phyloP scores from a whole-genome alignment of 352 stramenopile genomes.

The Phytophthora pseudosyringae region DNA sequence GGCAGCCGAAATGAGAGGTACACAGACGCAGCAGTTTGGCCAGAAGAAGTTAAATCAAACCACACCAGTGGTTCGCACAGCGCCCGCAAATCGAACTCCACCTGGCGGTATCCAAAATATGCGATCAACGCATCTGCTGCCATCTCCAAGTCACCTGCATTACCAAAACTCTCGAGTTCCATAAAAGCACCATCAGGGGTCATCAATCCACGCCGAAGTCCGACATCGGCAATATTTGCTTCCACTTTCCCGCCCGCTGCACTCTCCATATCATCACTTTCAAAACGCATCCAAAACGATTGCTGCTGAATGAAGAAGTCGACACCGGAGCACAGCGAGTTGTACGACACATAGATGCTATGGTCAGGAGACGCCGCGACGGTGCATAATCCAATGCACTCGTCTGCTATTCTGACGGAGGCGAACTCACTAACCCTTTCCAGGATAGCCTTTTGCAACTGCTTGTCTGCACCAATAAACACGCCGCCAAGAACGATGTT shows the following conservation, averaged over 20 bases:
- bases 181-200: conserved; percentile 40
- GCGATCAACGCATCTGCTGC: conserved; percentile 25
- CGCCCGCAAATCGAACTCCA: conserved; percentile 58
- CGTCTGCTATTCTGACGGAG: conserved; percentile 42
- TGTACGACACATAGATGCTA: conserved; percentile 47
- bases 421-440: conserved; percentile 40
- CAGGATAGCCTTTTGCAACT: conserved; percentile 34
- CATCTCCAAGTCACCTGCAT: conserved; percentile 22
- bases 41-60: conserved; percentile 45
- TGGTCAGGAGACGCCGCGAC: conserved; percentile 36
- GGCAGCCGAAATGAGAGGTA: conserved; percentile 49
- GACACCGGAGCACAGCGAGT: conserved; percentile 40
- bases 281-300: conserved; percentile 59
- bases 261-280: conserved; percentile 50
- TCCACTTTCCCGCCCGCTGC: conserved; percentile 23
- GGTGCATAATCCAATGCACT: conserved; percentile 56
- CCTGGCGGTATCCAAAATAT: conserved; percentile 20
- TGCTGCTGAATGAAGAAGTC: conserved; percentile 38
- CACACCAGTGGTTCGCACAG: conserved; percentile 50
- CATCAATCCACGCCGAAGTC: conserved; percentile 41
- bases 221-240: conserved; percentile 29
- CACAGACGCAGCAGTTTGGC: conserved; percentile 21
- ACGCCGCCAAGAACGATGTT: conserved; percentile 48
- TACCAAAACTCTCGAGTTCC: conserved; percentile 32
- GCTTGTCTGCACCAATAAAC: conserved; percentile 28